phyloP scores from a whole-genome alignment of 2,329 filamentous ascomycete species.

The Cladosporium sp. region DNA sequence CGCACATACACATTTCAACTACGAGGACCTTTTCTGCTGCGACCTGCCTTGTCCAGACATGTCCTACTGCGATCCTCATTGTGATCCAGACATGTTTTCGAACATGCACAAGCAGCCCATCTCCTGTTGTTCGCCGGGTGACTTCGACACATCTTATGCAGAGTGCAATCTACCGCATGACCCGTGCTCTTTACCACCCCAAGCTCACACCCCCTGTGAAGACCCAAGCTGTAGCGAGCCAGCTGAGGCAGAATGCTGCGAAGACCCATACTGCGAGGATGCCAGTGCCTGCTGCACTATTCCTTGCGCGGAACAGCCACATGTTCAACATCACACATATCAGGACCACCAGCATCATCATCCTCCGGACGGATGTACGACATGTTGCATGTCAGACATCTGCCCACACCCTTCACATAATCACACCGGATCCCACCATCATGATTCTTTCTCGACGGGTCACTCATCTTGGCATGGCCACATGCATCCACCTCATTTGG shows the following conservation, averaged over 20 bases:
- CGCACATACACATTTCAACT: slow-evolving; percentile 11
- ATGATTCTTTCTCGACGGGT: background rate
- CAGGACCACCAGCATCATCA: slow-evolving; percentile 9
- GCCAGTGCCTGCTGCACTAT: slow-evolving; percentile 14
- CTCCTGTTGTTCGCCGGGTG: slow-evolving; percentile 4
- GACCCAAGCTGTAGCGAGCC: slow-evolving; percentile 14
- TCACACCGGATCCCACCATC: slow-evolving; percentile 4
- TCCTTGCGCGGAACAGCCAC: background rate
- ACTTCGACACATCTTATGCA: background rate
- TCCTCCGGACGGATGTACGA: slow-evolving; percentile 12
- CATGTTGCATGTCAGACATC: slow-evolving; percentile 15
- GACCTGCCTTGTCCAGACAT: slow-evolving; percentile 12
- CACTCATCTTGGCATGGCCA: slow-evolving; percentile 11
- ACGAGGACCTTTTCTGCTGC: slow-evolving; percentile 14
- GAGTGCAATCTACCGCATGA: slow-evolving; percentile 8
- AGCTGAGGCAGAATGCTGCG: slow-evolving; percentile 15
- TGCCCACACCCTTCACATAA: slow-evolving; percentile 13
- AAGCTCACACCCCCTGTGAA: slow-evolving; percentile 11
- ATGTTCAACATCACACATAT: background rate
- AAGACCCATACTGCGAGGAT: slow-evolving; percentile 34
- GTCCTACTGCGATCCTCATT: slow-evolving; percentile 11
- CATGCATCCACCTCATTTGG: background rate
- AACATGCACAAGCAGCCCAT: slow-evolving; percentile 11
- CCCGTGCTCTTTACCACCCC: slow-evolving; percentile 4
- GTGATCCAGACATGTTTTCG: slow-evolving; percentile 10